Base-by-base conservation (phyloP, 768 basidiomycete species). In the Hydnum rufescens region DNA sequence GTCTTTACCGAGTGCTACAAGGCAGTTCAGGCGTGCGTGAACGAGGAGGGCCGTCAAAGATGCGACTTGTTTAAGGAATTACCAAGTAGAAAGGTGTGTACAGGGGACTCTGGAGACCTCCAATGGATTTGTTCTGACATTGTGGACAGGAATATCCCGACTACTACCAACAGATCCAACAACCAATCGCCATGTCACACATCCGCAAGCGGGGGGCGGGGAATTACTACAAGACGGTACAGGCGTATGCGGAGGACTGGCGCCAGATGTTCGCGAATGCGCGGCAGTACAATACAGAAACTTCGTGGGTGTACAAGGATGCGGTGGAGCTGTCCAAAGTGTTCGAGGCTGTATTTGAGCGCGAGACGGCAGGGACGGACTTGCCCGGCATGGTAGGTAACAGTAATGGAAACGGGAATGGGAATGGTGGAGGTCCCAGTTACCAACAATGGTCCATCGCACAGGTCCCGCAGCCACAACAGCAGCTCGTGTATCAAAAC, bases 261-360 rank as follows among this genome's bases (percentile, higher is more conserved):
- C 74, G 74, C 58, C 73, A 89, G 53, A 90, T 99, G 82, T 96
- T 92, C 65, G 74, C 77, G 64, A 97, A 97, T 60, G 92, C 93
- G 3, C 74, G 84, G 59, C 83, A 77, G 42, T 97, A 88, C 71
- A 96, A 96, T 64, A 80, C 83, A 64, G 88, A 93, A 65, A 88
- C 83, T 1, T 92, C 88, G 0, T 88, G 86, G 83, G 89, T 95
- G 32, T 93, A 90, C 65, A 72, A 83, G 55, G 88, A 93, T 56
- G 90, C 93, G 4, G 83, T 87, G 48, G 85, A 88, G 68, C 87
- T 92, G 83, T 83, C 93, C 67, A 84, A 82, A 62, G 78, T 80
- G 48, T 89, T 92, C 63, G 74, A 82, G 55, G 70, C 76, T 26
- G 69, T 79, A 5, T 87, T 80, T 60, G 72, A 77, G 42, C 74